Evolutionary conservation across 2,329 filamentous ascomycete species (phyloP).

Genomic region (Laburnicola sp.): DNA sequence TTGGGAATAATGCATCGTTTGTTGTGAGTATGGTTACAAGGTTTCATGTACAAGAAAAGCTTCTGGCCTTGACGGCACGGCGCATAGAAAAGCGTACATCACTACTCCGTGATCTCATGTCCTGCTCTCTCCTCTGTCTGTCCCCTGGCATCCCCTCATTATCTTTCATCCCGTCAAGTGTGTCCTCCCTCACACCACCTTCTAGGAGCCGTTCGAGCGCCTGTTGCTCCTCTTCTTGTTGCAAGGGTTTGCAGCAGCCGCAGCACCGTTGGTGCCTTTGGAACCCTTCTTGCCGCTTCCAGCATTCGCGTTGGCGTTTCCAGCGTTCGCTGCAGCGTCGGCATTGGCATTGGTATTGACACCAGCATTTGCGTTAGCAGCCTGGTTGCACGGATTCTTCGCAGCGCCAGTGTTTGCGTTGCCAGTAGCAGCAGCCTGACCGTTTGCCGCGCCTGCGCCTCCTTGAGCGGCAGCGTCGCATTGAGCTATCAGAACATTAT

Average conservation of each 20-base stretch:
- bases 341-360: background rate
- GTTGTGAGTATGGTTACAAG: too few relatives aligned
- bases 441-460: background rate
- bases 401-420: constrained; percentile 6
- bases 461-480: constrained; percentile 16
- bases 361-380: background rate
- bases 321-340: background rate
- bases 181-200: too few relatives aligned
- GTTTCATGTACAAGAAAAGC: too few relatives aligned
- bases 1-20: too few relatives aligned
- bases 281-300: background rate
- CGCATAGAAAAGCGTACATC: too few relatives aligned
- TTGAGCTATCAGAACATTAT: constrained; percentile 17
- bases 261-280: background rate
- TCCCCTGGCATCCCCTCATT: too few relatives aligned
- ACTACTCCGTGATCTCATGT: too few relatives aligned
- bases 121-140: too few relatives aligned
- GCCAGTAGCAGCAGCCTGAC: constrained; percentile 5
- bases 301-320: background rate
- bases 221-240: constrained; percentile 2
- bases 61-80: too few relatives aligned
- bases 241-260: background rate
- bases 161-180: too few relatives aligned
- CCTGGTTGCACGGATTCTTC: constrained; percentile 1
- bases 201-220: background rate